A percentile compares a stretch with the other conserved stretches of the same genome.
Evolutionary conservation across 2,329 filamentous ascomycete genomes (phyloP).

Genomic region (Scolecobasidium constrictum): DNA sequence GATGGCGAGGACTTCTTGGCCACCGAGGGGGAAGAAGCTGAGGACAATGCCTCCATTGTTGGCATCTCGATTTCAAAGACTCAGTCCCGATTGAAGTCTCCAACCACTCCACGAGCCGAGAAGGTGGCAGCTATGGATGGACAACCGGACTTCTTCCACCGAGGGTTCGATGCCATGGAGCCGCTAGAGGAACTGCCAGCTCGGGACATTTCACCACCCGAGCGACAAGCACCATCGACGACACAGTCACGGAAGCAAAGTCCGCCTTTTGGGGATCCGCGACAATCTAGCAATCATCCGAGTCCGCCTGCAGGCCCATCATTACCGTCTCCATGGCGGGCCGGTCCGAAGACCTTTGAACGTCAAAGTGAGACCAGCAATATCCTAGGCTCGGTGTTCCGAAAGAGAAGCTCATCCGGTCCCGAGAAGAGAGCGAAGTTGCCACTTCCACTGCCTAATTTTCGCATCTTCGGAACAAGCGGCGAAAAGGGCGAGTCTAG

Average conservation of each 20-base stretch:
- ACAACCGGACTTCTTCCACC: conserved; percentile 15
- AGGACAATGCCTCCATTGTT: conserved; percentile 17
- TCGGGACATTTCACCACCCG: not conserved
- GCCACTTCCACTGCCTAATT: not conserved
- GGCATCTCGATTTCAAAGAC: conserved; percentile 48
- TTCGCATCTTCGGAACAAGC: not conserved
- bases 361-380: conserved; percentile 24
- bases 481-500: not conserved
- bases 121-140: conserved; percentile 46
- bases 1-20: conserved; percentile 1
- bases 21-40: no score
- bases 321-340: conserved; percentile 36
- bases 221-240: not conserved
- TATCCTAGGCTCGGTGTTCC: conserved; percentile 27
- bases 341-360: conserved; percentile 25
- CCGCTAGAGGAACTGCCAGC: conserved; percentile 11
- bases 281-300: not conserved
- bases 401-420: conserved; percentile 29
- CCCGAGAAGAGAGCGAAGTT: conserved; percentile 22
- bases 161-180: conserved; percentile 11
- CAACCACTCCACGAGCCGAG: conserved; percentile 46
- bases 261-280: not conserved
- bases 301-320: not conserved
- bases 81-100: conserved; percentile 46
- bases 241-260: not conserved